These are phyloP conservation scores for Phialocephala subalpina DNA, from an alignment of 2,329 filamentous ascomycete genomes.

Conservation along the genomic window DNA sequence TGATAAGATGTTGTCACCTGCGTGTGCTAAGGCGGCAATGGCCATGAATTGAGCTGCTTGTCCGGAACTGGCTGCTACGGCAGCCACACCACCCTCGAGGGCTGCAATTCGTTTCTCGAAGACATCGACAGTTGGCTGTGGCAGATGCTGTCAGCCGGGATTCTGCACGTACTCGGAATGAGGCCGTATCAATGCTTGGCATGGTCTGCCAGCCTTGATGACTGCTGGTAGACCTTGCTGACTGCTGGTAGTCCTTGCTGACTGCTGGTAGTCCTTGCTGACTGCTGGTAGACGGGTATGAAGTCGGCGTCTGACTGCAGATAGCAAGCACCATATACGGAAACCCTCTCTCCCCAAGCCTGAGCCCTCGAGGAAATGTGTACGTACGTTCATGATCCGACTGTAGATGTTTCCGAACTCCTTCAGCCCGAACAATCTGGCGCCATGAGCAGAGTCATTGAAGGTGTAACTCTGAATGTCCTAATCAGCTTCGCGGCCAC, in stretches of 20 bases:
- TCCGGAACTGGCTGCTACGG: conserved; percentile 84
- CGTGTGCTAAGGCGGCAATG: conserved; percentile 82
- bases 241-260: neutral
- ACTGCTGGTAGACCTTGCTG: neutral
- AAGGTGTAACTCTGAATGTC: conserved; percentile 79
- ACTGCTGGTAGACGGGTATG: neutral
- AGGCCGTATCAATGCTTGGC: neutral
- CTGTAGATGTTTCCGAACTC: conserved; percentile 97
- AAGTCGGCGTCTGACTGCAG: neutral
- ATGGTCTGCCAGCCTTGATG: neutral
- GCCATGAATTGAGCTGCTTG: conserved; percentile 94
- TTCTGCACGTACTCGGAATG: neutral
- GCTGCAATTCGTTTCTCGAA: conserved; percentile 98
- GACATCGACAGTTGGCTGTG: conserved; percentile 87
- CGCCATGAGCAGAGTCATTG: conserved; percentile 95
- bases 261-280: neutral
- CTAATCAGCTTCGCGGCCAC: conserved; percentile 25
- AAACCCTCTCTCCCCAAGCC: neutral
- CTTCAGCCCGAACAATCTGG: conserved; percentile 94
- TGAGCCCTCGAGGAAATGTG: neutral
- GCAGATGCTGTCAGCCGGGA: conserved; percentile 21
- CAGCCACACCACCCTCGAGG: conserved; percentile 89
- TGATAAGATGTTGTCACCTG: conserved; percentile 92
- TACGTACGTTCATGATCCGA: conserved; percentile 85
- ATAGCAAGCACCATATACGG: neutral